phyloP scores from a whole-genome alignment of 495 filamentous ascomycete species.

The Trichoderma gamsii region DNA sequence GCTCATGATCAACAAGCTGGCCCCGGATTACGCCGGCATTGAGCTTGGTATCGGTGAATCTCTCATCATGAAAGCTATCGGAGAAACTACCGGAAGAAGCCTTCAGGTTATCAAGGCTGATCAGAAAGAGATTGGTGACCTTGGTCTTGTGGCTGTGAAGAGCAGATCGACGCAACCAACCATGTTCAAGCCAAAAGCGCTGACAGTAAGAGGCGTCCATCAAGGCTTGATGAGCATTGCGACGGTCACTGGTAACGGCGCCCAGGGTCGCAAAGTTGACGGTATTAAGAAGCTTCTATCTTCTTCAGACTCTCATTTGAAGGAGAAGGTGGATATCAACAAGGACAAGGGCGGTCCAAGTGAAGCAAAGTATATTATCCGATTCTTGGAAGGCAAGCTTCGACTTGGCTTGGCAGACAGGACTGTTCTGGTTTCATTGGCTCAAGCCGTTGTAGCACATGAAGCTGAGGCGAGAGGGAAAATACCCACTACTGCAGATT shows the following conservation, averaged over 20 bases:
- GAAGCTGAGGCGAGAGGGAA: slow-evolving; percentile 63
- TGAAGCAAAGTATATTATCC: slow-evolving; percentile 88
- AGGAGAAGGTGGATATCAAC: slow-evolving; percentile 78
- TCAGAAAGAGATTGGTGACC: slow-evolving; percentile 91
- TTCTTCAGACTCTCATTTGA: slow-evolving; percentile 64
- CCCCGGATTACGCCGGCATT: slow-evolving; percentile 91
- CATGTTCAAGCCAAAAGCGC: slow-evolving; percentile 92
- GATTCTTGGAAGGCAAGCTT: slow-evolving; percentile 90
- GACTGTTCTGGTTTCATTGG: slow-evolving; percentile 80
- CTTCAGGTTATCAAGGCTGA: slow-evolving; percentile 83
- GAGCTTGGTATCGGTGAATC: slow-evolving; percentile 97
- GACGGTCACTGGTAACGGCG: slow-evolving; percentile 75
- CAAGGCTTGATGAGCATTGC: slow-evolving; percentile 86
- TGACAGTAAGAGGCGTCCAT: slow-evolving; percentile 82
- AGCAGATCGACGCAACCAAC: slow-evolving; percentile 89
- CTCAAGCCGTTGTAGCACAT: slow-evolving; percentile 80
- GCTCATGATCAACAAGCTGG: slow-evolving; percentile 96
- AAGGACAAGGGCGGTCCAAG: slow-evolving; percentile 91
- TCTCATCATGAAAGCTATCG: slow-evolving; percentile 96
- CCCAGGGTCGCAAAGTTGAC: slow-evolving; percentile 84
- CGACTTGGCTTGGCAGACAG: slow-evolving; percentile 86
- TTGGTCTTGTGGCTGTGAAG: slow-evolving; percentile 91
- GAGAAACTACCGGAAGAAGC: slow-evolving; percentile 85
- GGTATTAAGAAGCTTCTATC: slow-evolving; percentile 92
- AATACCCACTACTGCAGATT: slow-evolving; percentile 61